These are phyloP conservation scores for Brassica cretica DNA, from an alignment of 345 rosid genomes.

Conservation along the genomic window DNA sequence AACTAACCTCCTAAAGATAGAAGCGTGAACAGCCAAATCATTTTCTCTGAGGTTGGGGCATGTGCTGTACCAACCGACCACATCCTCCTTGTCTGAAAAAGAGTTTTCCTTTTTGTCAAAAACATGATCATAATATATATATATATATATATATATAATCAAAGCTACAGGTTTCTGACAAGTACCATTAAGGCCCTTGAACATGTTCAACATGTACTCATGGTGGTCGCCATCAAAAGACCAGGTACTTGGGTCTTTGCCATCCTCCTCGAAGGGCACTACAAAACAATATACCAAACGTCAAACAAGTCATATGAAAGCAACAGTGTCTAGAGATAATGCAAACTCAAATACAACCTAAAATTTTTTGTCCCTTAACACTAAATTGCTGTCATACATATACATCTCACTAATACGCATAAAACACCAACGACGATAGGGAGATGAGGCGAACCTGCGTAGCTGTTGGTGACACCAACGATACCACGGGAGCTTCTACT, in stretches of 20 bases:
- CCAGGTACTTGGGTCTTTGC: conserved; percentile 80
- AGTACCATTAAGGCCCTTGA: conserved; percentile 86
- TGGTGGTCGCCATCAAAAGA: conserved; percentile 85
- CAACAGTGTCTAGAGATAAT: background rate
- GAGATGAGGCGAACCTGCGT: conserved; percentile 54
- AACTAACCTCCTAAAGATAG: conserved; percentile 59
- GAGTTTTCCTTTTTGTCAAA: conserved; percentile 41
- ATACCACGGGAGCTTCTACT: conserved; percentile 62
- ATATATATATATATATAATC: conserved; percentile 46
- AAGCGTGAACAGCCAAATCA: conserved; percentile 71
- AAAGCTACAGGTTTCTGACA: background rate
- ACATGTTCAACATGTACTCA: conserved; percentile 85
- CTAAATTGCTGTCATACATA: background rate
- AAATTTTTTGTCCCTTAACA: background rate
- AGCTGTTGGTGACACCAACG: conserved; percentile 91
- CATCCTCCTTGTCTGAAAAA: conserved; percentile 86
- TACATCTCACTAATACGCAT: background rate
- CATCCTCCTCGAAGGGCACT: conserved; percentile 94
- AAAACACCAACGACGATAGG: background rate
- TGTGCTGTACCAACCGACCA: conserved; percentile 93
- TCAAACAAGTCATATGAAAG: background rate
- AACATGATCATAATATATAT: conserved; percentile 44
- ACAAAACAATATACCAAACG: conserved; percentile 19
- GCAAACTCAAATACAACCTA: too few species aligned
- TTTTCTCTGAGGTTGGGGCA: conserved; percentile 83